Percentiles rank a stretch among this genome's conserved stretches.
Evolutionary conservation across 2,329 filamentous ascomycete species (phyloP).

Genomic region (Nakataea oryzae): DNA sequence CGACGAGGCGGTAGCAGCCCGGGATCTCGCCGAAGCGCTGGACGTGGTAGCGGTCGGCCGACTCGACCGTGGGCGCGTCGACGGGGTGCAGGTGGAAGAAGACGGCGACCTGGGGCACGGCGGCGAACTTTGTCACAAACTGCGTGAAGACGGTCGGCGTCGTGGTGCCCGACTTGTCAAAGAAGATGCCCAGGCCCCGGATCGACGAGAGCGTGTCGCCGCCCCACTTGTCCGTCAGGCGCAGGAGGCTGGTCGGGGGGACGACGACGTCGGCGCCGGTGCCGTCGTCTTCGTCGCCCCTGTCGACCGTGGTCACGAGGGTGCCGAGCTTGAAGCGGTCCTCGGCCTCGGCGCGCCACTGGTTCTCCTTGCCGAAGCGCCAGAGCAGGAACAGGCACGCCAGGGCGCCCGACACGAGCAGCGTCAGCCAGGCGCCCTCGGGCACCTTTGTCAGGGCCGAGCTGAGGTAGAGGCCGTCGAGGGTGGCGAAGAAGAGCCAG

Average conservation of each 20-base stretch:
- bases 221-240: conserved; percentile 27
- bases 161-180: conserved; percentile 60
- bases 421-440: conserved; percentile 68
- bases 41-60: conserved; percentile 33
- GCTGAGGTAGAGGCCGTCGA: conserved; percentile 62
- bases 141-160: conserved; percentile 59
- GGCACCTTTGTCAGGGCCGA: conserved; percentile 64
- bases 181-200: conserved; percentile 58
- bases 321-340: conserved; percentile 44
- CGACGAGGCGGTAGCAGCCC: conserved; percentile 56
- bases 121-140: conserved; percentile 59
- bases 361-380: conserved; percentile 69
- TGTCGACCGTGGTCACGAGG: conserved; percentile 33
- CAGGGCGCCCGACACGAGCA: conserved; percentile 52
- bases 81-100: conserved; percentile 63
- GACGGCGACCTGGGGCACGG: conserved; percentile 53
- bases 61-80: conserved; percentile 42
- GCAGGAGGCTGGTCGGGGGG: conserved; percentile 6
- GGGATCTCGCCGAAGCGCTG: conserved; percentile 33
- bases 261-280: not conserved
- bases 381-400: conserved; percentile 60
- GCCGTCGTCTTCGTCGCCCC: conserved; percentile 12
- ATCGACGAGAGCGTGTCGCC: conserved; percentile 32
- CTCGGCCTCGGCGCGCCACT: conserved; percentile 60
- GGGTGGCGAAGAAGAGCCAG: conserved; percentile 52